Conservation (phyloP, 805 yeast species). For the Brettanomyces anomalus region DNA sequence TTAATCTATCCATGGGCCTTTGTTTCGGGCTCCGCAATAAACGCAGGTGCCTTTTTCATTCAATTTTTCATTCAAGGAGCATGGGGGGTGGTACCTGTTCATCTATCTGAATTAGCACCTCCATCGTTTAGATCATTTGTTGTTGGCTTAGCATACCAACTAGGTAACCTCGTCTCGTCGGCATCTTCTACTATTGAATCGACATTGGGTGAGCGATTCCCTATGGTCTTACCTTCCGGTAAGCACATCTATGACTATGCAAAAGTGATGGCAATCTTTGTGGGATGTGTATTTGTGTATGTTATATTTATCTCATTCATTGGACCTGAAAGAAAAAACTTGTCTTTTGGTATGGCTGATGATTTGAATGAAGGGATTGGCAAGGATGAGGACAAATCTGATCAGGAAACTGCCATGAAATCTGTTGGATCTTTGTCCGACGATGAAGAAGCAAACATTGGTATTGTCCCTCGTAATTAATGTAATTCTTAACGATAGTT, state of each 20-base stretch:
- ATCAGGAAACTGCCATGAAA: background rate
- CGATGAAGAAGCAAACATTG: constrained; percentile 11
- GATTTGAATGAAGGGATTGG: constrained; percentile 12
- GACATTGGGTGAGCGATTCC: constrained; percentile 50
- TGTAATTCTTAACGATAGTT: too few relatives aligned
- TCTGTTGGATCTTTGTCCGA: background rate
- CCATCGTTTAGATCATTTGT: constrained; percentile 56
- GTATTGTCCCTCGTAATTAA: background rate
- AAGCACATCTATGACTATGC: constrained; percentile 37
- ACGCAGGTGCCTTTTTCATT: constrained; percentile 52
- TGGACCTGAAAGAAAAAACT: constrained; percentile 50
- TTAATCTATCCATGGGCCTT: constrained; percentile 58
- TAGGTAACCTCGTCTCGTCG: constrained; percentile 59
- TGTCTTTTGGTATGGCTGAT: constrained; percentile 10
- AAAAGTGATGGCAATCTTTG: constrained; percentile 56
- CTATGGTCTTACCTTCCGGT: constrained; percentile 26
- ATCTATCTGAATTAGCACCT: constrained; percentile 52
- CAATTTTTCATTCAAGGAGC: constrained; percentile 62
- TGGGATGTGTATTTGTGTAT: constrained; percentile 53
- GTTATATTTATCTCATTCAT: constrained; percentile 39
- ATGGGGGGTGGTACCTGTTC: constrained; percentile 61
- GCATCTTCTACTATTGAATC: constrained; percentile 63
- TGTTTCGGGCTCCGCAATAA: constrained; percentile 35
- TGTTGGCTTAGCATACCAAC: constrained; percentile 55
- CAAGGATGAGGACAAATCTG: background rate